phyloP scores from a whole-genome alignment of 805 yeast species.

The Saturnispora bothae region DNA sequence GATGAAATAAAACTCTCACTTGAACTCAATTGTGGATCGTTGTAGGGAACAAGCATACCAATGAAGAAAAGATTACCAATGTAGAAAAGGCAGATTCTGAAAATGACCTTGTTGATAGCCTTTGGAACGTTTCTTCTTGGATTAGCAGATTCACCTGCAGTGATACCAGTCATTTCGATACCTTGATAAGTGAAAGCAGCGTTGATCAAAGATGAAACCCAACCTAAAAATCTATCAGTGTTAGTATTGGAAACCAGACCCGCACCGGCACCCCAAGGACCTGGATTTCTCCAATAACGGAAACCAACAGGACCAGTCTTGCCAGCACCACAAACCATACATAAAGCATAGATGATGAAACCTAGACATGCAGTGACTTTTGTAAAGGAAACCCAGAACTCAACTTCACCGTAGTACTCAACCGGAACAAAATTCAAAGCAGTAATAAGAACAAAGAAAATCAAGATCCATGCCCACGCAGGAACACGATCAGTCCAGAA shows the following conservation, averaged over 20 bases:
- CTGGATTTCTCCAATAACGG: conserved; percentile 74
- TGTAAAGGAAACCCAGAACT: conserved; percentile 61
- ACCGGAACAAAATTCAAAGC: conserved; percentile 55
- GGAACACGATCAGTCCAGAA: conserved; percentile 67
- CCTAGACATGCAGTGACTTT: conserved; percentile 63
- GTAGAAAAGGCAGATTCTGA: conserved; percentile 58
- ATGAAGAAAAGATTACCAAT: conserved; percentile 55
- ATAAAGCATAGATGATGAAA: conserved; percentile 54
- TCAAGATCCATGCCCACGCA: conserved; percentile 59
- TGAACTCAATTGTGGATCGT: conserved; percentile 42
- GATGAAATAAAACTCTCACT: conserved; percentile 34
- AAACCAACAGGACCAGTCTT: conserved; percentile 60
- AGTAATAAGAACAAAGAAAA: conserved; percentile 50
- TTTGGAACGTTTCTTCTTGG: conserved; percentile 63
- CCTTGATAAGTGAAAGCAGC: conserved; percentile 81
- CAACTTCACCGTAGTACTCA: conserved; percentile 61
- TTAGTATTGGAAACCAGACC: conserved; percentile 35
- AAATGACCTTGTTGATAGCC: conserved; percentile 59
- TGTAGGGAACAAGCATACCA: conserved; percentile 60
- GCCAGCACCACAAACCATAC: conserved; percentile 73
- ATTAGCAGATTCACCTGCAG: conserved; percentile 65
- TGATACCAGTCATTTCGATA: conserved; percentile 63
- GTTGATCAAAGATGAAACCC: conserved; percentile 56
- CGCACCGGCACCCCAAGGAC: conserved; percentile 56
- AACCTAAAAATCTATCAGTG: conserved; percentile 56